Percentiles rank a stretch among this genome's conserved stretches.
Evolutionary conservation across 495 filamentous ascomycete species (phyloP).

Genomic region (Neurospora sp.): DNA sequence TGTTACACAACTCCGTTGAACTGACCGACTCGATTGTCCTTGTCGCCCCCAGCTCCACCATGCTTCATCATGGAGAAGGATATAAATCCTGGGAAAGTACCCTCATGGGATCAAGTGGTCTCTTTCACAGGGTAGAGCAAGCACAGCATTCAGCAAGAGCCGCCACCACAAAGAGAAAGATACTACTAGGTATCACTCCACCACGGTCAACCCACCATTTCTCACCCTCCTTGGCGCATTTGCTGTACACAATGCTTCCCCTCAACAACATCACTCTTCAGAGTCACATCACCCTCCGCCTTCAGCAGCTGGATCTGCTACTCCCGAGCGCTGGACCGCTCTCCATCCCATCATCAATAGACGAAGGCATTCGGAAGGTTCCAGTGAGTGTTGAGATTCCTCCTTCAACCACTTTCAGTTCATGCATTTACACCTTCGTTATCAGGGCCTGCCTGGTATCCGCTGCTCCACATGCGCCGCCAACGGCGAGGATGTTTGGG

Average conservation of each 20-base stretch:
- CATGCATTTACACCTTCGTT: not conserved
- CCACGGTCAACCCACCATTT: not conserved
- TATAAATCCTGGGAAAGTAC: not conserved
- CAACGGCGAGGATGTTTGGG: conserved; percentile 41
- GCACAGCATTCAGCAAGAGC: not conserved
- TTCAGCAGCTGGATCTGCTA: not conserved
- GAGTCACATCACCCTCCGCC: not conserved
- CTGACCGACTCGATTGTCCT: not conserved
- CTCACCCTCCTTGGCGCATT: not conserved
- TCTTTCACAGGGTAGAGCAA: not conserved
- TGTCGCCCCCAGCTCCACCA: not conserved
- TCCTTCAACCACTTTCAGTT: too few relatives aligned
- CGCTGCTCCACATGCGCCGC: conserved; percentile 22
- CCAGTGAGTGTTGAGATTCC: conserved; percentile 1
- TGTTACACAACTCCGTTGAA: not conserved
- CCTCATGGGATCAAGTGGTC: not conserved
- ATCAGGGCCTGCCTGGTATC: conserved; percentile 18
- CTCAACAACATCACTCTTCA: not conserved
- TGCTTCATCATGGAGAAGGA: not conserved
- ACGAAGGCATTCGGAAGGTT: not conserved
- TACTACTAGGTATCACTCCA: not conserved
- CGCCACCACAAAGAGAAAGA: not conserved
- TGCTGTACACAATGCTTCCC: not conserved
- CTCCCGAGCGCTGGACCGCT: not conserved
- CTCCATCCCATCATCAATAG: not conserved